phyloP scores from a whole-genome alignment of 306 rosid genomes.

The Hylodesmum podocarpum region DNA sequence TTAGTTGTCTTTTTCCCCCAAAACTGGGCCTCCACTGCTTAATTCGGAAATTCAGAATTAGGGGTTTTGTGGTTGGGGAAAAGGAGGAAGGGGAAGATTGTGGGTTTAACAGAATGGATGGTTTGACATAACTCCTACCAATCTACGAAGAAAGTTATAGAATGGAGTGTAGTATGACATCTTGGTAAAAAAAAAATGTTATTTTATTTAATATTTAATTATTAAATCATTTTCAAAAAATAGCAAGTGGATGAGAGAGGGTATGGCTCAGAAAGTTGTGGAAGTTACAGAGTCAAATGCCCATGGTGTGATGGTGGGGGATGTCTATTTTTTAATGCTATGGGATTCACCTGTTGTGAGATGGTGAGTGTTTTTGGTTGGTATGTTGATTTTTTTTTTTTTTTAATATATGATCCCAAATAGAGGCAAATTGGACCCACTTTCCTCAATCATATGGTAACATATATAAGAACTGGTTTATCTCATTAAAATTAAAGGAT shows the following conservation, averaged over 20 bases:
- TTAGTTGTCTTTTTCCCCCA: no score
- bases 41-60: no score
- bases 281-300: constrained; percentile 32
- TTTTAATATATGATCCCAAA: background rate
- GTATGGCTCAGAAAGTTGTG: constrained; percentile 49
- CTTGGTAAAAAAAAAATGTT: constrained; percentile 14
- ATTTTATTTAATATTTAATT: no score
- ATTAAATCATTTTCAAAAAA: constrained; percentile 4
- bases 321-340: background rate
- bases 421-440: background rate
- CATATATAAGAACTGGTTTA: background rate
- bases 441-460: constrained; percentile 19
- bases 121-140: background rate
- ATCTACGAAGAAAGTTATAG: background rate
- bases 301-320: constrained; percentile 13
- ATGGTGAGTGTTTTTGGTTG: constrained; percentile 27
- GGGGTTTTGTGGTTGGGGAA: no score
- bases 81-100: no score
- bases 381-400: background rate
- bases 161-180: constrained; percentile 10
- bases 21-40: no score
- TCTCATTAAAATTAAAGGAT: background rate
- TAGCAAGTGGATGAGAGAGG: constrained; percentile 30
- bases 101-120: background rate
- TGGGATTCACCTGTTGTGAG: constrained; percentile 36